These are phyloP conservation scores for Abrus precatorius DNA, from an alignment of 306 rosid genomes.

Conservation along the genomic window DNA sequence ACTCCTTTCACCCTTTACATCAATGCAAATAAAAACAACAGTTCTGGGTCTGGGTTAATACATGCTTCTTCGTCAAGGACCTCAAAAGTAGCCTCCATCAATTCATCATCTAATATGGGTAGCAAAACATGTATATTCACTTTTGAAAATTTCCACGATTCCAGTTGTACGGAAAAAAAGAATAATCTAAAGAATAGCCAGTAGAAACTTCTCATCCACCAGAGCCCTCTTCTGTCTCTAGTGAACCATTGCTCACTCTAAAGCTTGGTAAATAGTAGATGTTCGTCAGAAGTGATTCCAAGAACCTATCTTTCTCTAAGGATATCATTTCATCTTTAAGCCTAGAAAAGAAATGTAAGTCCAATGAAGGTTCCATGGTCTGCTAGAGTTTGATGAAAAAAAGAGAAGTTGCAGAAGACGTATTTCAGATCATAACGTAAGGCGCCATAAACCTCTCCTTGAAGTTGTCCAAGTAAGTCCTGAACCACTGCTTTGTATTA, in stretches of 20 bases:
- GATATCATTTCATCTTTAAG: conserved; percentile 50
- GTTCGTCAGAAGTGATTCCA: conserved; percentile 56
- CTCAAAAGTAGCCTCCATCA: conserved; percentile 72
- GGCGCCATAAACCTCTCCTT: conserved; percentile 78
- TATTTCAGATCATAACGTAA: conserved; percentile 83
- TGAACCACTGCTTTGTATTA: no score
- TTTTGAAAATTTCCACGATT: conserved; percentile 64
- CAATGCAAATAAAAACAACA: no score
- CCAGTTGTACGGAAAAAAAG: conserved; percentile 48
- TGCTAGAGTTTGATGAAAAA: conserved; percentile 77
- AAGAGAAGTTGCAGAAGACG: conserved; percentile 87
- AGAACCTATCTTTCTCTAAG: conserved; percentile 54
- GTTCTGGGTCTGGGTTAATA: conserved; percentile 61
- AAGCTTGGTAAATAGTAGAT: conserved; percentile 83
- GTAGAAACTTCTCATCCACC: conserved; percentile 53
- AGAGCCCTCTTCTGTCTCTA: conserved; percentile 64
- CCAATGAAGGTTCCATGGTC: conserved; percentile 76
- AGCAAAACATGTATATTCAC: conserved; percentile 63
- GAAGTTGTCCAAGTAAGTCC: conserved; percentile 52
- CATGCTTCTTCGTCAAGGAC: conserved; percentile 64
- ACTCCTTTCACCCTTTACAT: no score
- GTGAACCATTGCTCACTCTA: conserved; percentile 81
- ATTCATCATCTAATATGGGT: conserved; percentile 70
- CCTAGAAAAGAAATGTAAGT: conserved; percentile 60
- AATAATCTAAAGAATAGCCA: conserved; percentile 54